Evolutionary conservation across 352 stramenopile genomes (phyloP).

Genomic region (Phytopythium montanum): DNA sequence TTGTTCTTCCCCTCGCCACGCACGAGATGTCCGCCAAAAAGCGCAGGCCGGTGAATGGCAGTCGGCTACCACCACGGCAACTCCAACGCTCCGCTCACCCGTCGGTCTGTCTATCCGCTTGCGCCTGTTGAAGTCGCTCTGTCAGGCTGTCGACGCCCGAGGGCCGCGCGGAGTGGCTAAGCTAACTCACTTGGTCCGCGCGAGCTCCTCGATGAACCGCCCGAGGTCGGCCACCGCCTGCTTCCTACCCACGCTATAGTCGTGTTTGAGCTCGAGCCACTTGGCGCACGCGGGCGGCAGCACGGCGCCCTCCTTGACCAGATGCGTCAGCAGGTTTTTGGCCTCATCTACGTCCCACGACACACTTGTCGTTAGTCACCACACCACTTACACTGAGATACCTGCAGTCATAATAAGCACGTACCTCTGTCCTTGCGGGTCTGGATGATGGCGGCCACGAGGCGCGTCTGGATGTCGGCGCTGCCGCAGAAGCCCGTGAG

Average conservation of each 20-base stretch:
- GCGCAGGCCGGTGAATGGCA: constrained; percentile 1
- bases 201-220: constrained; percentile 69
- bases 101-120: not conserved
- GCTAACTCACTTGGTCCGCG: constrained; percentile 66
- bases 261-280: constrained; percentile 73
- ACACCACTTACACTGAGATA: constrained; percentile 2
- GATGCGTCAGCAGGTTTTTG: constrained; percentile 63
- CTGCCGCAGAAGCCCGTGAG: constrained; percentile 68
- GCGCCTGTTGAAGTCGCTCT: not conserved
- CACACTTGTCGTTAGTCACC: constrained; percentile 9
- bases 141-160: not conserved
- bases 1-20: not conserved
- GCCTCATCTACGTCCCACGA: constrained; percentile 38
- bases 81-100: not conserved
- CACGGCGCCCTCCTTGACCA: constrained; percentile 61
- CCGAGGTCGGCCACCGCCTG: constrained; percentile 59
- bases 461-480: constrained; percentile 51
- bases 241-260: constrained; percentile 74
- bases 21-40: not conserved
- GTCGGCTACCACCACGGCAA: constrained; percentile 4
- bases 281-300: constrained; percentile 47
- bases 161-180: not conserved
- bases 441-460: constrained; percentile 72
- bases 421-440: constrained; percentile 50
- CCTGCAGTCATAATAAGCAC: constrained; percentile 10